Evolutionary conservation across 2,329 filamentous ascomycete genomes (phyloP), one percentile per base, ranked within the genome.

Genomic region (Aspergillus oerlinghausenensis): DNA sequence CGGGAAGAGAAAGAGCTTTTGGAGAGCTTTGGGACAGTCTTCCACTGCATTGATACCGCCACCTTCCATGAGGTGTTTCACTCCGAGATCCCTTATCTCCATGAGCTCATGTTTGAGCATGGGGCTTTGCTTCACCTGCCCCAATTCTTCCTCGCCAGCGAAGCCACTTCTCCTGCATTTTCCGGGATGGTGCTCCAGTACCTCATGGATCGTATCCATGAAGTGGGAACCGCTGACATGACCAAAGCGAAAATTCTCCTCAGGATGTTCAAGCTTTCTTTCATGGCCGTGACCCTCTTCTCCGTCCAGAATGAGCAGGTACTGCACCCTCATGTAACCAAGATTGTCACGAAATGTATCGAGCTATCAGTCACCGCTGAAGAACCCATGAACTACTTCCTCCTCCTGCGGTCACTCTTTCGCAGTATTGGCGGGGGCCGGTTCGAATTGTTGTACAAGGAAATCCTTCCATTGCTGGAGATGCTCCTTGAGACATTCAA

Each of bases 31-130:
- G 94, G 93, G 2, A 97, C 94, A 0, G 92, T 99, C 28, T 99
- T 99, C 70, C 94, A 99, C 71, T 95, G 93, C 74, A 94, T 99
- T 62, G 94, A 99, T 69, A 94, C 94, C 1, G 94, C 95, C 10
- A 97, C 93, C 0, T 99, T 99, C 71, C 92, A 99, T 67, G 94
- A 99, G 77, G 92, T 99, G 43, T 99, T 99, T 73, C 90, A 96
- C 70, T 90, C 92, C 59, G 94, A 97, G 77, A 97, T 99, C 59
- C 93, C 93, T 40, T 90, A 91, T 73, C 84, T 99, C 40, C 97
- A 99, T 72, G 89, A 96, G 61, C 93, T 97, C 83, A 97, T 96
- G 76, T 96, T 97, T 71, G 91, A 97, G 71, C 94, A 99, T 73
- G 92, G 92, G 1, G 90, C 91, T 26, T 81, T 99, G 42, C 82